These are phyloP conservation scores for Trichoderma afroharzianum DNA, from an alignment of 2,329 filamentous ascomycete species.

Conservation along the genomic window DNA sequence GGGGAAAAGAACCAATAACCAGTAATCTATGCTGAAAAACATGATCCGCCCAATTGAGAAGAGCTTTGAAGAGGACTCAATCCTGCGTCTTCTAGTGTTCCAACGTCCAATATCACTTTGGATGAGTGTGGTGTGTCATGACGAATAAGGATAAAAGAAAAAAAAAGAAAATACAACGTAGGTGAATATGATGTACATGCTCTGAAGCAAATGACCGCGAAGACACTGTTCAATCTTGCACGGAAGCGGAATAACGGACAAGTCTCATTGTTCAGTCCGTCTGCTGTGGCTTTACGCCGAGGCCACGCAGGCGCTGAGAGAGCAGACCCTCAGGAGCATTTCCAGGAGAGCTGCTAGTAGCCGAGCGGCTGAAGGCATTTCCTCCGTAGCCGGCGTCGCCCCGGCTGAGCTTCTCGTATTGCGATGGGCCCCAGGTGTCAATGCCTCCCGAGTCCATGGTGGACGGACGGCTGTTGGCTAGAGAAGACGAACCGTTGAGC, in stretches of 20 bases:
- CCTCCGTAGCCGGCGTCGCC: constrained; percentile 62
- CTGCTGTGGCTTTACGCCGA: constrained; percentile 46
- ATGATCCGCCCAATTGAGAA: background rate
- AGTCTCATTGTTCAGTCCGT: constrained; percentile 7
- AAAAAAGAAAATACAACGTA: background rate
- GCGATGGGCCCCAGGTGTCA: constrained; percentile 30
- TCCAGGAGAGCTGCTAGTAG: constrained; percentile 31
- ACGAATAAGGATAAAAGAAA: background rate
- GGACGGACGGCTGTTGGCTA: constrained; percentile 31
- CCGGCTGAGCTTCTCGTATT: constrained; percentile 66
- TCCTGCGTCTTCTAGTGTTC: background rate
- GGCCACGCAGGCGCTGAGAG: constrained; percentile 62
- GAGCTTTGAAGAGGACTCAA: background rate
- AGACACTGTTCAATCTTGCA: background rate
- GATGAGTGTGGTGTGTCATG: background rate
- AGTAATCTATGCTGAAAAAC: background rate
- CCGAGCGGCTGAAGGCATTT: constrained; percentile 43
- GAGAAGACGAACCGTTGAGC: constrained; percentile 28
- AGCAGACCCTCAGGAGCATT: constrained; percentile 60
- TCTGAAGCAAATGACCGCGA: background rate
- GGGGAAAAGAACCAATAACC: no score
- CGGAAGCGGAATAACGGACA: background rate
- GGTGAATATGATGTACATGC: background rate
- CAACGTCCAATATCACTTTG: background rate
- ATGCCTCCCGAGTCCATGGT: constrained; percentile 34